Evolutionary conservation across 2,329 filamentous ascomycete species (phyloP), one percentile per base, ranked within the genome.

Genomic region (Rachicladosporium sp.): DNA sequence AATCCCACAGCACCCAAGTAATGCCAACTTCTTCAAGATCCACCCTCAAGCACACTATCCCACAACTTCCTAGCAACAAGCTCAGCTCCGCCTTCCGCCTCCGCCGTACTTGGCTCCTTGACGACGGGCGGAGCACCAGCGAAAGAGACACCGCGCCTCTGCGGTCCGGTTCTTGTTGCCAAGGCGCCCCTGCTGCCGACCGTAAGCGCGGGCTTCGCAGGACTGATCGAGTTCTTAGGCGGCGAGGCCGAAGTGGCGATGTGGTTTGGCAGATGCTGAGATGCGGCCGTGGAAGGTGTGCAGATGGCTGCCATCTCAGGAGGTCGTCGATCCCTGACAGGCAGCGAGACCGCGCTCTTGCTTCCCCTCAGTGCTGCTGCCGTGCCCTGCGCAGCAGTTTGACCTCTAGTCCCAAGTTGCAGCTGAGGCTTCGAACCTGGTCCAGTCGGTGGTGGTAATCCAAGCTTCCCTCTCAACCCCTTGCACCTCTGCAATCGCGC

Each of bases 21-120:
- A 9, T 10, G 27, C 33, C 23, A 7, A 10, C 1, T 13, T 27
- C 38, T 13, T 15, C 15, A 30, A 31, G 33, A 7, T 13, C 38
- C 33, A 13, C 8, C 7, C 21, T 35, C 30, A 21, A 15, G 36
- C 34, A 46, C 30, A 29, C 45, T 43, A 37, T 50, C 47, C 52
- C 52, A 55, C 23, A 55, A 35, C 37, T 38, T 44, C 43, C 43
- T 44, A 13, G 48, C 50, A 35, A 55, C 49, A 15, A 33, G 42
- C 35, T 50, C 48, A 1, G 47, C 44, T n/a, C 41, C 44, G 35
- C 39, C 23, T n/a, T 47, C 44, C 2, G 46, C 48, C 12, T 36
- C 37, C 15, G 34, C 35, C 4, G 27, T 37, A 31, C 23, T 27
- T 7, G 23, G 23, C 23, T 27, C 23, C 8, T 27, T 27, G 4